phyloP scores from a whole-genome alignment of 768 basidiomycete species.

The Naematelia aurantialba region DNA sequence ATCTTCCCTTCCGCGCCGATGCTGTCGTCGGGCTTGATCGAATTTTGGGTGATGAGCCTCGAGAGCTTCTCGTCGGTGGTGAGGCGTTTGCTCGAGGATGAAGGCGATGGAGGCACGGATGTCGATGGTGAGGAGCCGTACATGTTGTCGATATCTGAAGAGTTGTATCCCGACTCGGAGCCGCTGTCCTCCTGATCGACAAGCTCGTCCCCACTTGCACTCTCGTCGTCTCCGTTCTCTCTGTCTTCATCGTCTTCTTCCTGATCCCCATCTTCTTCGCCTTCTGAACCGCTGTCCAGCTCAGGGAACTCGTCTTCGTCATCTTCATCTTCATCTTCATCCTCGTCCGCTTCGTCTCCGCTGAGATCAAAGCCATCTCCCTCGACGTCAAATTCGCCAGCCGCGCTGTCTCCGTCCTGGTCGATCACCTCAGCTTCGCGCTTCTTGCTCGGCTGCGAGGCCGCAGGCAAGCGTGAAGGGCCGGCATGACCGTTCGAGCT shows the following conservation, averaged over 20 bases:
- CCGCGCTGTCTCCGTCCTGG: conserved; percentile 13
- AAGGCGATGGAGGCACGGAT: conserved; percentile 21
- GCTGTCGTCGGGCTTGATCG: conserved; percentile 48
- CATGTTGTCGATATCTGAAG: conserved; percentile 51
- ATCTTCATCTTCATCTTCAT: conserved; percentile 15
- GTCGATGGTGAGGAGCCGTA: conserved; percentile 29
- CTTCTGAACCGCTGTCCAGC: conserved; percentile 40
- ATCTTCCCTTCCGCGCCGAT: conserved; percentile 41
- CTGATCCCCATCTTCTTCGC: conserved; percentile 27
- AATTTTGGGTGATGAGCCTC: conserved; percentile 43
- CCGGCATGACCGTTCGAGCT: conserved; percentile 13
- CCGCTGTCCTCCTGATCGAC: conserved; percentile 42
- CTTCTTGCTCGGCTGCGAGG: conserved; percentile 5
- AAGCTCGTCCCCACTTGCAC: conserved; percentile 11
- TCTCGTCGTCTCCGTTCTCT: conserved; percentile 16
- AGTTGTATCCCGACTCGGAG: conserved; percentile 51
- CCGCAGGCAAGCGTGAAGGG: conserved; percentile 14
- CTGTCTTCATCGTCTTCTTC: conserved; percentile 31
- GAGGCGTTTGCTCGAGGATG: conserved; percentile 24
- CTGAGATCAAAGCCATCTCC: conserved; percentile 29
- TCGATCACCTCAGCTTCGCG: conserved; percentile 12
- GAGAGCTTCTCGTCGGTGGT: conserved; percentile 39
- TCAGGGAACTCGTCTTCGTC: conserved; percentile 42
- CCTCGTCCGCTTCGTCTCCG: conserved; percentile 16
- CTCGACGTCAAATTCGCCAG: conserved; percentile 12